Evolutionary conservation across 805 yeast species (phyloP), one percentile per base, ranked within the genome.

Genomic region (Hanseniaspora thailandica): DNA sequence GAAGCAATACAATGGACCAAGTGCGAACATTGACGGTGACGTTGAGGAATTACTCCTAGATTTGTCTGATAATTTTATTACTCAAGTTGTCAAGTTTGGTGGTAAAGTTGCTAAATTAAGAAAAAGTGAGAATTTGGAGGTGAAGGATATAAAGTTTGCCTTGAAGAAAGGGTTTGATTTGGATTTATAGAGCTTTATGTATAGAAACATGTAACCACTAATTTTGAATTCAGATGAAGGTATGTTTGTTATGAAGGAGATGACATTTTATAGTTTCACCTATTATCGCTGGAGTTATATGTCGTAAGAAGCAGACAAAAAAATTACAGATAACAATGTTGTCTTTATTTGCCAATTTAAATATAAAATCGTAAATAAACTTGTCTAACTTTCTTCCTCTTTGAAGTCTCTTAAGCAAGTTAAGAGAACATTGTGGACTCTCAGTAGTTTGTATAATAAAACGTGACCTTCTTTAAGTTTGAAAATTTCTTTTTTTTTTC

Each of bases 31-130:
- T 55, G 98, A 90, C 66, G 97, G 97, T 26, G 97, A 93, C 67
- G 95, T 87, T 17, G 96, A 89, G 66, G 97, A 90, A 60, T 70
- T 93, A 38, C 69, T 93, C 34, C 72, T 93, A 43, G 98, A 93
- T 66, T 70, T 93, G 46, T 97, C 98, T 0, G 99, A 93, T 67
- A 97, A 93, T 63, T 93, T 93, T 63, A 93, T 93, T 15, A 77
- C 84, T 7, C 82, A 86, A 46, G 96, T 94, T 2, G 88, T 97
- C 0, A 74, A 87, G 2, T 93, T 93, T 71, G 96, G 97, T 0
- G 90, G 97, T 64, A 77, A 94, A 52, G 73, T 93, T 58, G 97
- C 99, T 22, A 93, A 93, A 65, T 97, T 90, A 64, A 76, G 99
- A 60, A 87, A 86, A 63, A 79, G 86, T 6, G 96, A 90, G 56